Conservation (phyloP, 2,329 filamentous ascomycete genomes). For the Exserohilum turcica region DNA sequence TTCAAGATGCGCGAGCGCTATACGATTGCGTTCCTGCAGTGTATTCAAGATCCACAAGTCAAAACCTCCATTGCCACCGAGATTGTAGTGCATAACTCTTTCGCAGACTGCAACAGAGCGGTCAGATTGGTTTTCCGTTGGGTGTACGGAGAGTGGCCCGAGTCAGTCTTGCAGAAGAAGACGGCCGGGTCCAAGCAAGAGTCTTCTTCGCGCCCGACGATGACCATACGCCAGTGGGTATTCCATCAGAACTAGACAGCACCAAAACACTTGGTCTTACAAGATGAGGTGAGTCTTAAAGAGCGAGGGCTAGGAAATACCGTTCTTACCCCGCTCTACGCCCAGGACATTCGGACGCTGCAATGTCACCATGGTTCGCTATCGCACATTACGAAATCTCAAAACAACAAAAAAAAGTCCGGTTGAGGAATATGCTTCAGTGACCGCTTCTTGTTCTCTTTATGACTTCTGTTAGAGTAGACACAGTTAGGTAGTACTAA, state of each 20-base stretch:
- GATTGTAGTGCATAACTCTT: background rate
- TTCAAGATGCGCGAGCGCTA: slow-evolving; percentile 1
- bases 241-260: slow-evolving; percentile 1
- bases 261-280: background rate
- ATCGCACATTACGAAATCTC: too few species aligned
- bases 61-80: background rate
- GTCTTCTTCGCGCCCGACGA: background rate
- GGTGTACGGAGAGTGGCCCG: slow-evolving; percentile 3
- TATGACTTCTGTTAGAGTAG: too few species aligned
- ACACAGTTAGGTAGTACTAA: too few species aligned
- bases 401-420: too few species aligned
- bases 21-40: background rate
- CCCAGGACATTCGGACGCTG: too few species aligned
- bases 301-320: too few species aligned
- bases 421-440: too few species aligned
- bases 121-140: slow-evolving; percentile 1
- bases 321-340: too few species aligned
- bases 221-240: slow-evolving; percentile 5
- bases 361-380: too few species aligned
- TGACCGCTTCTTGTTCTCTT: too few species aligned
- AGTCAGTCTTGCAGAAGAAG: background rate
- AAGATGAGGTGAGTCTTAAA: background rate
- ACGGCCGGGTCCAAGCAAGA: background rate
- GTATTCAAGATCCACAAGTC: background rate
- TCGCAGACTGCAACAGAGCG: background rate